Evolutionary conservation across 495 filamentous ascomycete species (phyloP).

Genomic region (Darksidea phi): DNA sequence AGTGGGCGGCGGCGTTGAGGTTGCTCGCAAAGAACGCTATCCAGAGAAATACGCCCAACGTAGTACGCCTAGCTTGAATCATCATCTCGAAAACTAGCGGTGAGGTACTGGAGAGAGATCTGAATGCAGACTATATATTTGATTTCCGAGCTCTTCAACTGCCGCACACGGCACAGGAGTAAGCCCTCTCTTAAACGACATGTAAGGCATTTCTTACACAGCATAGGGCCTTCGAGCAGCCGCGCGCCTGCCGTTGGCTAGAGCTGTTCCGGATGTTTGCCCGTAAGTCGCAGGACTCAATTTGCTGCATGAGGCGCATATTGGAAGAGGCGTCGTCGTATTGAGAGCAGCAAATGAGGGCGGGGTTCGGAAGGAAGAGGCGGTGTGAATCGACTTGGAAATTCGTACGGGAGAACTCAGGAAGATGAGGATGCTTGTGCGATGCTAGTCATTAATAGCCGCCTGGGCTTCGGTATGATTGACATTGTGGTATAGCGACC

Average conservation of each 20-base stretch:
- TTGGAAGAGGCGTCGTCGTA: not conserved
- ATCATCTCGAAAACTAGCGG: not conserved
- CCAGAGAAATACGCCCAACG: not conserved
- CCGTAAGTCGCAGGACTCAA: not conserved
- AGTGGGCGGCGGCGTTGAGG: not conserved
- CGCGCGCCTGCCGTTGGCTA: not conserved
- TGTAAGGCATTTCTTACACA: not conserved
- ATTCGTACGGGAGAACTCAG: too few species aligned
- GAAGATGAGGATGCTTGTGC: too few species aligned
- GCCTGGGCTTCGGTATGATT: too few species aligned
- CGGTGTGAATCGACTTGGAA: not conserved
- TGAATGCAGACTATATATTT: not conserved
- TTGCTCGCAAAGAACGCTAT: not conserved
- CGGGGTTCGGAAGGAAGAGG: not conserved
- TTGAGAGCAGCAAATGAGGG: slow-evolving; percentile 1
- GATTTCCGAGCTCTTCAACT: not conserved
- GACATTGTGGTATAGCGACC: too few species aligned
- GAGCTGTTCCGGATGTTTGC: not conserved
- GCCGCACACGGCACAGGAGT: not conserved
- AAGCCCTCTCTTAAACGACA: not conserved
- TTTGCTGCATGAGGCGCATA: not conserved
- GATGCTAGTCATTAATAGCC: too few species aligned
- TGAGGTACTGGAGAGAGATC: not conserved
- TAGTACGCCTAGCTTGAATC: not conserved
- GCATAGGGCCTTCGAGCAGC: not conserved